Conservation (phyloP, 1,139 yeast species). For the Pneumocystis oryctolagi region DNA sequence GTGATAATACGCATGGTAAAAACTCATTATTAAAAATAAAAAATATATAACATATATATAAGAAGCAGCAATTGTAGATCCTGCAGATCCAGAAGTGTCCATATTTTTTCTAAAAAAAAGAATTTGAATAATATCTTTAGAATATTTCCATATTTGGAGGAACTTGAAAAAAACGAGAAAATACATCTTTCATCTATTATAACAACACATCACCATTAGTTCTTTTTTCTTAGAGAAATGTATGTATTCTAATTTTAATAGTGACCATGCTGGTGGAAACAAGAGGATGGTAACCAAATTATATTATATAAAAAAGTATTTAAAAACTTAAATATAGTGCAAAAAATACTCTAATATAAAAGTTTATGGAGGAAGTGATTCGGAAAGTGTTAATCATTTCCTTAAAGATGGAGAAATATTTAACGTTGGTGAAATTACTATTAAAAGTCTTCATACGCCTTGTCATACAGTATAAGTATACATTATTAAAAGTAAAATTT, state of each 20-base stretch:
- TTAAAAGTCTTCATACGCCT: conserved; percentile 84
- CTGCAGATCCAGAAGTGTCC: conserved; percentile 68
- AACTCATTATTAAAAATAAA: background rate
- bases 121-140: conserved; percentile 10
- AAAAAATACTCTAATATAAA: conserved; percentile 40
- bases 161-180: conserved; percentile 25
- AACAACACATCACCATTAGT: conserved; percentile 25
- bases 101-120: conserved; percentile 7
- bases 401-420: conserved; percentile 43
- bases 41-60: conserved; percentile 13
- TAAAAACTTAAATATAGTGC: conserved; percentile 12
- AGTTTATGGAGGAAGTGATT: conserved; percentile 74
- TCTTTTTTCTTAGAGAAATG: background rate
- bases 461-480: conserved; percentile 82
- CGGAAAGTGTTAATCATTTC: conserved; percentile 51
- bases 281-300: conserved; percentile 24
- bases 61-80: conserved; percentile 74
- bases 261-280: conserved; percentile 87
- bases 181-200: conserved; percentile 54
- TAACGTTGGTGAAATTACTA: conserved; percentile 44
- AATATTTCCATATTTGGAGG: conserved; percentile 29
- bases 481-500: conserved; percentile 21
- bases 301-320: background rate
- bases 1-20: background rate
- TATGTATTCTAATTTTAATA: conserved; percentile 67